Evolutionary conservation across 2,329 filamentous ascomycete species (phyloP).

Genomic region (Mycogone perniciosa): DNA sequence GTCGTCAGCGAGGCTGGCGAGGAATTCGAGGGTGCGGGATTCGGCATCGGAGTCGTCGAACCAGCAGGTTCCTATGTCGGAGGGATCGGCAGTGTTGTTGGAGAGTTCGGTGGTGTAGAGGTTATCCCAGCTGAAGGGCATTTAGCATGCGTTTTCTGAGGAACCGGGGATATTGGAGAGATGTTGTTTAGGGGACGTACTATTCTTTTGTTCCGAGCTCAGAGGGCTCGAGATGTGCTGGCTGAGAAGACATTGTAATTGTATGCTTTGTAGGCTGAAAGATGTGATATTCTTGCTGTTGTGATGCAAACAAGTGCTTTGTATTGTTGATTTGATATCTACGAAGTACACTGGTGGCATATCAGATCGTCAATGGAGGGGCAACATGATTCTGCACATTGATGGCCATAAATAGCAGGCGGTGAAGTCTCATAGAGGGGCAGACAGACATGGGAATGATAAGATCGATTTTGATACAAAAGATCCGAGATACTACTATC

Average conservation of each 20-base stretch:
- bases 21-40: slow-evolving; percentile 66
- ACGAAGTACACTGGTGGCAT: background rate
- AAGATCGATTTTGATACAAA: too few relatives aligned
- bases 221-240: slow-evolving; percentile 67
- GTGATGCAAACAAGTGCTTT: too few relatives aligned
- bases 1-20: slow-evolving; percentile 38
- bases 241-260: slow-evolving; percentile 29
- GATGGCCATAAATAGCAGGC: slow-evolving; percentile 18
- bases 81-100: slow-evolving; percentile 65
- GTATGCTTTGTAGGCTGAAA: too few relatives aligned
- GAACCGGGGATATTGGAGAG: slow-evolving; percentile 1
- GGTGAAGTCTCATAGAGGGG: background rate
- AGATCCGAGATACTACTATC: too few relatives aligned
- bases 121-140: slow-evolving; percentile 59
- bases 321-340: too few relatives aligned
- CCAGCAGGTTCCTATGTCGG: slow-evolving; percentile 87
- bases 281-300: too few relatives aligned
- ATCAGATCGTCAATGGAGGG: slow-evolving; percentile 17
- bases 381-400: slow-evolving; percentile 9
- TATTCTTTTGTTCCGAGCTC: slow-evolving; percentile 85
- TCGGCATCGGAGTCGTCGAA: slow-evolving; percentile 92
- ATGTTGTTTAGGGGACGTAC: slow-evolving; percentile 44
- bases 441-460: too few relatives aligned
- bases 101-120: slow-evolving; percentile 65
- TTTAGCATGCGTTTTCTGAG: too few relatives aligned